Percentiles rank a stretch among this genome's conserved stretches.
Conservation (phyloP, 768 basidiomycete species). For the Leucocoprinus sp. region DNA sequence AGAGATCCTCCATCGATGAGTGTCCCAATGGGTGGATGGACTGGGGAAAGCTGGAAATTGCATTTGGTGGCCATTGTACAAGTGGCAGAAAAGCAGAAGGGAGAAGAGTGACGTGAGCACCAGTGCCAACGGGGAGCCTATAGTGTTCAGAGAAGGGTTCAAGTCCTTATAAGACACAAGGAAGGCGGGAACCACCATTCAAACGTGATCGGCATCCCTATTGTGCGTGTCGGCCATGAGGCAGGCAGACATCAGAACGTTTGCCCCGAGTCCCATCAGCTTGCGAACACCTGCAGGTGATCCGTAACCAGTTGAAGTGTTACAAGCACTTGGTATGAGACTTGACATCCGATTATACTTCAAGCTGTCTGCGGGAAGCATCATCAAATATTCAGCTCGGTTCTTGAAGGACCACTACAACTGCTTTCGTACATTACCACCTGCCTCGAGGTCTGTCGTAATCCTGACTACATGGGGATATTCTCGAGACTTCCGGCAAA, state of each 20-base stretch:
- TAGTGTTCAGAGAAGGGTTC: slow-evolving; percentile 26
- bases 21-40: slow-evolving; percentile 62
- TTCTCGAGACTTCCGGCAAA: slow-evolving; percentile 8
- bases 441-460: slow-evolving; percentile 8
- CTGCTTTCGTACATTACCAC: slow-evolving; percentile 8
- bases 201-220: slow-evolving; percentile 35
- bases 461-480: slow-evolving; percentile 3
- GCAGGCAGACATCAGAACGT: slow-evolving; percentile 39
- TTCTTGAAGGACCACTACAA: not conserved
- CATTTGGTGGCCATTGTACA: slow-evolving; percentile 30
- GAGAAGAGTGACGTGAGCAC: slow-evolving; percentile 28
- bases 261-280: slow-evolving; percentile 22
- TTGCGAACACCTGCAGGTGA: slow-evolving; percentile 32
- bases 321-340: slow-evolving; percentile 4
- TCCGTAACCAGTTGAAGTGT: slow-evolving; percentile 21
- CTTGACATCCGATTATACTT: not conserved
- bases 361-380: not conserved
- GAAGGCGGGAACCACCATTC: slow-evolving; percentile 17
- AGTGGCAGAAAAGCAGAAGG: slow-evolving; percentile 16
- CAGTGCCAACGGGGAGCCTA: slow-evolving; percentile 37
- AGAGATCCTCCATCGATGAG: slow-evolving; percentile 83
- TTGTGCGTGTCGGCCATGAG: slow-evolving; percentile 76
- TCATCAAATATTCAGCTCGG: not conserved
- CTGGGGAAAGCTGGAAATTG: slow-evolving; percentile 32
- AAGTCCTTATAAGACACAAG: slow-evolving; percentile 11